Percentiles rank a stretch among this genome's conserved stretches.
phyloP scores from a whole-genome alignment of 192 early-diverging fungal species.

The Backusella parvicylindrica region DNA sequence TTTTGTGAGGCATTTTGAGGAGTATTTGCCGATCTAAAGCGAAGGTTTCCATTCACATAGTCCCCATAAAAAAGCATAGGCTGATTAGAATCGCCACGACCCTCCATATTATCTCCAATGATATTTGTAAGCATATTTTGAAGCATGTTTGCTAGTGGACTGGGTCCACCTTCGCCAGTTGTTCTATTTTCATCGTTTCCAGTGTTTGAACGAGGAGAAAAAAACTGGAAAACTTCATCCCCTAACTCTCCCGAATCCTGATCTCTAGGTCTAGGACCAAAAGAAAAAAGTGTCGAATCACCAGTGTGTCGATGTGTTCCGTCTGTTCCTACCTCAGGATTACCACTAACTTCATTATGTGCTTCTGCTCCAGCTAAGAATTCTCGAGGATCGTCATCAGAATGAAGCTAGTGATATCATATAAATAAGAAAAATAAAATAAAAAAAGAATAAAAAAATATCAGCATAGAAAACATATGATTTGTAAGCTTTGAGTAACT shows the following conservation, averaged over 20 bases:
- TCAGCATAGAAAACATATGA: not conserved
- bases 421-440: not conserved
- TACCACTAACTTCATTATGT: not conserved
- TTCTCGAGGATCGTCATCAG: slow-evolving; percentile 15
- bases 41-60: slow-evolving; percentile 10
- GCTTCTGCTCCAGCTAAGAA: slow-evolving; percentile 8
- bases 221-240: slow-evolving; percentile 13
- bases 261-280: not conserved
- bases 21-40: not conserved
- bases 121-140: slow-evolving; percentile 6
- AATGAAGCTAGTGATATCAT: not conserved
- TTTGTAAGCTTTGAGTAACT: not conserved
- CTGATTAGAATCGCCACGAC: not conserved
- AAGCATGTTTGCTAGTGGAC: not conserved
- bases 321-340: not conserved
- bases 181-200: not conserved
- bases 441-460: not conserved
- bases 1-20: not conserved
- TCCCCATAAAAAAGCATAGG: slow-evolving; percentile 18
- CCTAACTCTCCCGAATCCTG: not conserved
- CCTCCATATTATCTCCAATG: not conserved
- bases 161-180: not conserved
- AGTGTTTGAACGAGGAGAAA: not conserved
- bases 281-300: not conserved
- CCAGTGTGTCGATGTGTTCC: not conserved